Evolutionary conservation across 1,284 basidiomycete genomes (phyloP).

Genomic region (Rhizopogon parksii): DNA sequence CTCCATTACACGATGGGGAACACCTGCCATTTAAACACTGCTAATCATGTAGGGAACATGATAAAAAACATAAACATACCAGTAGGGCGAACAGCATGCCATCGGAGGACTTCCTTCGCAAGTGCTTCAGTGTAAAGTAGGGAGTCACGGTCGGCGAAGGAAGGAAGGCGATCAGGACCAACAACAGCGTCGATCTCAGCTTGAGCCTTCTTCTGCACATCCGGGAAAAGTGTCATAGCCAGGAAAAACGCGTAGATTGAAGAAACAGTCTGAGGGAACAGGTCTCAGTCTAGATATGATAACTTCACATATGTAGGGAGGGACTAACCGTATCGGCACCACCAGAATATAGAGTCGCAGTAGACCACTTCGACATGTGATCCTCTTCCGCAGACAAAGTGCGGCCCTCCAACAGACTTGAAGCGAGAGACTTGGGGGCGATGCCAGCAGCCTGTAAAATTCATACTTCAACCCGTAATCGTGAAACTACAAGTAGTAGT

Average conservation of each 20-base stretch:
- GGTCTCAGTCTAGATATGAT: slow-evolving; percentile 21
- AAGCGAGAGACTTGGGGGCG: slow-evolving; percentile 45
- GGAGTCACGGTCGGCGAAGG: slow-evolving; percentile 48
- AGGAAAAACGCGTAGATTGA: slow-evolving; percentile 33
- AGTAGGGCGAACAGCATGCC: slow-evolving; percentile 47
- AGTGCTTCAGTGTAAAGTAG: slow-evolving; percentile 59
- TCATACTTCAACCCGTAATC: background rate
- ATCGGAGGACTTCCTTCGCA: slow-evolving; percentile 56
- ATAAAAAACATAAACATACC: slow-evolving; percentile 29
- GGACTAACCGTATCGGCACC: slow-evolving; percentile 40
- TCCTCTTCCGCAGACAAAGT: slow-evolving; percentile 42
- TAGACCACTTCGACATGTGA: slow-evolving; percentile 51
- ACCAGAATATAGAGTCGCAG: slow-evolving; percentile 56
- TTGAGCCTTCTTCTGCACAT: slow-evolving; percentile 40
- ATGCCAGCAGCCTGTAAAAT: slow-evolving; percentile 41
- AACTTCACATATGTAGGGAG: background rate
- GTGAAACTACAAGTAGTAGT: slow-evolving; percentile 4
- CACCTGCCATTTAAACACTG: slow-evolving; percentile 26
- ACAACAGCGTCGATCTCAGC: slow-evolving; percentile 58
- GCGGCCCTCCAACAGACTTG: slow-evolving; percentile 42
- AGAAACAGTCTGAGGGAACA: slow-evolving; percentile 32
- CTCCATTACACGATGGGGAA: slow-evolving; percentile 46
- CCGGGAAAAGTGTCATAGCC: slow-evolving; percentile 34
- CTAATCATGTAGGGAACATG: slow-evolving; percentile 8
- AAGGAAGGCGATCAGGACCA: slow-evolving; percentile 54